A percentile compares a stretch with the other conserved stretches of the same genome.
These are phyloP conservation scores for Pulveroboletus sp. DNA, from an alignment of 768 basidiomycete species.

Conservation along the genomic window DNA sequence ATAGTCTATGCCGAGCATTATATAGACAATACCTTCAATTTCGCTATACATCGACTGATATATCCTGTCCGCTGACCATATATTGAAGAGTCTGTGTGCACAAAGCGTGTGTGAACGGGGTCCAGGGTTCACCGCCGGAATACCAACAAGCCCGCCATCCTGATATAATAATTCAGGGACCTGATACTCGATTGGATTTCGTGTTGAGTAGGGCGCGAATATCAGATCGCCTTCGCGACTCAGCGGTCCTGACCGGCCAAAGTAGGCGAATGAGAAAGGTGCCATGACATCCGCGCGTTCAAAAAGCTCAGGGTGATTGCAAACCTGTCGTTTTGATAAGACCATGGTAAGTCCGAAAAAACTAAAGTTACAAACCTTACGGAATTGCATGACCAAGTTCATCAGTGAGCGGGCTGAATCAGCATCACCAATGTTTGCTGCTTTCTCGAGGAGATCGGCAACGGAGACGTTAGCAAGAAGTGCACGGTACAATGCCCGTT, in stretches of 20 bases:
- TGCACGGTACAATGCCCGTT: conserved; percentile 84
- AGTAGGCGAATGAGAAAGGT: conserved; percentile 84
- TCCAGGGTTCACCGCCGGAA: conserved; percentile 53
- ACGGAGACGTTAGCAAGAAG: conserved; percentile 92
- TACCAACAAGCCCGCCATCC: conserved; percentile 66
- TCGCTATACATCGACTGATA: conserved; percentile 59
- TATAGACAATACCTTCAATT: conserved; percentile 42
- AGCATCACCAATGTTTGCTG: conserved; percentile 84
- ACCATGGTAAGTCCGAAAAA: not conserved
- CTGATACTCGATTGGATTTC: conserved; percentile 76
- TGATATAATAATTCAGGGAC: conserved; percentile 75
- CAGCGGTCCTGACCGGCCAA: conserved; percentile 77
- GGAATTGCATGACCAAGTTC: conserved; percentile 99
- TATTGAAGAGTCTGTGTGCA: conserved; percentile 70
- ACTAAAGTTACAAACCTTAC: conserved; percentile 57
- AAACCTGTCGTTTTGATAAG: conserved; percentile 52
- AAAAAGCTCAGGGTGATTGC: conserved; percentile 98
- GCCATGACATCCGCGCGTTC: conserved; percentile 94
- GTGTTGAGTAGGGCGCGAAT: conserved; percentile 77
- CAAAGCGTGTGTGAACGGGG: conserved; percentile 49
- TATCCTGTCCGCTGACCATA: conserved; percentile 87
- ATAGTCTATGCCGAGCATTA: not conserved
- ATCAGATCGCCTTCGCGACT: conserved; percentile 85
- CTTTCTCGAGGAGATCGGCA: conserved; percentile 89
- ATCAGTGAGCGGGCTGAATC: conserved; percentile 92